A percentile compares a stretch with the other conserved stretches of the same genome.
These are phyloP conservation scores for Rosa chinensis DNA, from an alignment of 306 rosid species.

Conservation along the genomic window DNA sequence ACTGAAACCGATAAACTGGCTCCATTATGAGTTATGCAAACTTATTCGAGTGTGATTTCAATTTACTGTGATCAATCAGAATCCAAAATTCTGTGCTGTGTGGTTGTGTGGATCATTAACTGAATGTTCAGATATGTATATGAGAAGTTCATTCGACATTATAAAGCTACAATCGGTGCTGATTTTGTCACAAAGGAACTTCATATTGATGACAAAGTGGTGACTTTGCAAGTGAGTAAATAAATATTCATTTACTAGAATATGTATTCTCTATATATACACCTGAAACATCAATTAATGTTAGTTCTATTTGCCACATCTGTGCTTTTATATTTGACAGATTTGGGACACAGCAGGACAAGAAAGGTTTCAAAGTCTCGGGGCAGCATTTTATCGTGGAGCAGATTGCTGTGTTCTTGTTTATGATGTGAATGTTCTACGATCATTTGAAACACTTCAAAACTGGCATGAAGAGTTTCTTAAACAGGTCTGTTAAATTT, in stretches of 20 bases:
- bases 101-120: slow-evolving; percentile 40
- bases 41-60: background rate
- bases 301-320: slow-evolving; percentile 1
- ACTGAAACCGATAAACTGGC: background rate
- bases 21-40: background rate
- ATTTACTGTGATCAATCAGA: background rate
- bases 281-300: background rate
- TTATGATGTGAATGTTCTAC: slow-evolving; percentile 64
- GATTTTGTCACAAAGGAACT: slow-evolving; percentile 95
- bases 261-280: background rate
- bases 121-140: slow-evolving; percentile 62
- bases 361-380: slow-evolving; percentile 85
- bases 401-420: slow-evolving; percentile 95
- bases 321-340: slow-evolving; percentile 37
- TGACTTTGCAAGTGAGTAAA: slow-evolving; percentile 74
- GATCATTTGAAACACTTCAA: slow-evolving; percentile 69
- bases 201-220: slow-evolving; percentile 65
- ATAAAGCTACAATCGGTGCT: slow-evolving; percentile 92
- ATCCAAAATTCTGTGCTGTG: background rate
- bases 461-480: slow-evolving; percentile 88
- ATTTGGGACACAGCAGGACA: slow-evolving; percentile 99
- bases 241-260: background rate
- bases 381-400: slow-evolving; percentile 86
- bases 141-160: slow-evolving; percentile 66
- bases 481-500: slow-evolving; percentile 57